Conservation (phyloP, 169 alveolate genomes). For the Perkinsus chesapeaki region DNA sequence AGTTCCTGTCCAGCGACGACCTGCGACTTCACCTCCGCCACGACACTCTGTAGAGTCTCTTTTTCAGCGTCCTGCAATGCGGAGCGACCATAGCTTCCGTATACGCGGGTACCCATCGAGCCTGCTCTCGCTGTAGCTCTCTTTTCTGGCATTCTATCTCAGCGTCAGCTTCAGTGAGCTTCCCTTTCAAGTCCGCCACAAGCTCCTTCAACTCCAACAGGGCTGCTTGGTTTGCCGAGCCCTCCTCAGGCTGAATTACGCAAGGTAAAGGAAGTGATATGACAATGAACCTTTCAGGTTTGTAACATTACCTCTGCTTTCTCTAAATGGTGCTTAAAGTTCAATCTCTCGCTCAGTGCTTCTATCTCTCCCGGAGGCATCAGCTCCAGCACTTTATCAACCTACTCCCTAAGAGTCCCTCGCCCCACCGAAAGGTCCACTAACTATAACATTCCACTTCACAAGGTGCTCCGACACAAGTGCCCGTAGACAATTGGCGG, state of each 20-base stretch:
- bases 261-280: background rate
- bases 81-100: too few relatives aligned
- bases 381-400: background rate
- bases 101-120: background rate
- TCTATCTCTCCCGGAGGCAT: background rate
- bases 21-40: too few relatives aligned
- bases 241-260: background rate
- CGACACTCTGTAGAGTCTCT: too few relatives aligned
- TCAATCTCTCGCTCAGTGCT: background rate
- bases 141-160: background rate
- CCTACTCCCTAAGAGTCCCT: background rate
- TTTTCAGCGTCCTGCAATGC: too few relatives aligned
- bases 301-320: background rate
- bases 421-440: background rate
- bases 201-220: background rate
- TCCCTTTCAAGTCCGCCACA: background rate
- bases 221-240: background rate
- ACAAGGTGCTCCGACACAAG: background rate
- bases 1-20: too few relatives aligned
- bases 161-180: background rate
- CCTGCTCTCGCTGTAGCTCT: background rate
- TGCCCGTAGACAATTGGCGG: background rate
- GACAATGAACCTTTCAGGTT: too few relatives aligned
- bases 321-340: background rate
- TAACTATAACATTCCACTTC: background rate